Evolutionary conservation across 768 basidiomycete genomes (phyloP), one percentile per base, ranked within the genome.

Genomic region (Termitomyces sp.): DNA sequence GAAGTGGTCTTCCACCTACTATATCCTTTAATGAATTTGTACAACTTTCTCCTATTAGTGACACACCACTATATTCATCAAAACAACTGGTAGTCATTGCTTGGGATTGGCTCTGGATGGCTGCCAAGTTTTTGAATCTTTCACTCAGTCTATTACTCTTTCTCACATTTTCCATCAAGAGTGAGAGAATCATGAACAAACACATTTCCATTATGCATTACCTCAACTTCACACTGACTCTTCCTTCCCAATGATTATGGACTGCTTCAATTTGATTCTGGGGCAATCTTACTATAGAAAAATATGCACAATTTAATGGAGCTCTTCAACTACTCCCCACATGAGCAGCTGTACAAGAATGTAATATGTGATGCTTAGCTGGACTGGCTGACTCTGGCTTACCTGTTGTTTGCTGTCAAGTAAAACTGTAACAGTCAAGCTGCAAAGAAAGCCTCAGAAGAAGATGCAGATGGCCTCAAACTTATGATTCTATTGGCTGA

Each of bases 11-110:
- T 11, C 56, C 20, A 20, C 20, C 68, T 40, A 36, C 68, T 7
- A 52, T 69, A n/a, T 37, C 71, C 12, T 66, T 71, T 60, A 69
- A 70, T 4, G 69, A 73, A 51, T 73, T 72, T 66, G 63, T 59
- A 10, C 69, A 73, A 56, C 62, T 73, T 0, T 70, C 70, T n/a
- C 71, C 71, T 15, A 66, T 71, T 56, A 10, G 36, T 37, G 8
- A 37, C 36, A 37, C 36, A 37, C 36, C 36, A 37, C 36, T 37
- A 37, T 37, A 37, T 12, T 25, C 25, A 25, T 25, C 25, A 25
- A 25, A 25, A 25, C 25, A 25, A 25, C 25, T 25, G 25, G 25
- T 25, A 25, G 1, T 25, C 25, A 25, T 25, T 25, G 25, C 1
- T 25, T 25, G 25, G 25, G 25, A 1, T 25, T 25, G 25, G 25